phyloP scores from a whole-genome alignment of 1,284 basidiomycete species.

The Ceratobasidium papillatum region DNA sequence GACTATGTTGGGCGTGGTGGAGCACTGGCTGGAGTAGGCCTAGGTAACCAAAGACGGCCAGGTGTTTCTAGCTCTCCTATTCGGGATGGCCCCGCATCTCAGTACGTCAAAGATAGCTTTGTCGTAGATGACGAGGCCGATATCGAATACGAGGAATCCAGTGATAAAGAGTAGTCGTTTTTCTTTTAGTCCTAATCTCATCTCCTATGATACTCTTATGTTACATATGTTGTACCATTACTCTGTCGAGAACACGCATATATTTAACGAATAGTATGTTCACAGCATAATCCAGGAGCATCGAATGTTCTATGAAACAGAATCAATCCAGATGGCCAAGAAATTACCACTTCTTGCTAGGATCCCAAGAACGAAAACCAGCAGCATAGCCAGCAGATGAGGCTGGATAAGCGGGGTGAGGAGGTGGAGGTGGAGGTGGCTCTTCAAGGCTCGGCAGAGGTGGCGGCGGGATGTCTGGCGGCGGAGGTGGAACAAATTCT shows the following conservation, averaged over 20 bases:
- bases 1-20: conserved; percentile 50
- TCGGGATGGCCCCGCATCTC: conserved; percentile 60
- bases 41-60: conserved; percentile 16
- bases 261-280: background rate
- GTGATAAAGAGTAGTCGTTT: conserved; percentile 12
- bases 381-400: background rate
- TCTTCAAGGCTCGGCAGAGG: conserved; percentile 46
- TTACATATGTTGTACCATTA: background rate
- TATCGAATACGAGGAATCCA: conserved; percentile 47
- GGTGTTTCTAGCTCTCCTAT: conserved; percentile 59
- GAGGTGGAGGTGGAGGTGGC: conserved; percentile 42
- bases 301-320: background rate
- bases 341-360: background rate
- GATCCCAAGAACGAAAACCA: background rate
- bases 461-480: conserved; percentile 45
- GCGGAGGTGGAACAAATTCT: conserved; percentile 45
- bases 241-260: background rate
- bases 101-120: conserved; percentile 77
- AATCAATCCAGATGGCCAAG: background rate
- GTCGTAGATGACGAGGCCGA: conserved; percentile 76
- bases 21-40: background rate
- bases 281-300: background rate
- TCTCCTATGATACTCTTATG: background rate
- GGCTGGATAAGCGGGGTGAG: conserved; percentile 17
- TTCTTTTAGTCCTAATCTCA: background rate